phyloP scores from a whole-genome alignment of 257 asterid genomes.

The Gynochthodes officinalis region DNA sequence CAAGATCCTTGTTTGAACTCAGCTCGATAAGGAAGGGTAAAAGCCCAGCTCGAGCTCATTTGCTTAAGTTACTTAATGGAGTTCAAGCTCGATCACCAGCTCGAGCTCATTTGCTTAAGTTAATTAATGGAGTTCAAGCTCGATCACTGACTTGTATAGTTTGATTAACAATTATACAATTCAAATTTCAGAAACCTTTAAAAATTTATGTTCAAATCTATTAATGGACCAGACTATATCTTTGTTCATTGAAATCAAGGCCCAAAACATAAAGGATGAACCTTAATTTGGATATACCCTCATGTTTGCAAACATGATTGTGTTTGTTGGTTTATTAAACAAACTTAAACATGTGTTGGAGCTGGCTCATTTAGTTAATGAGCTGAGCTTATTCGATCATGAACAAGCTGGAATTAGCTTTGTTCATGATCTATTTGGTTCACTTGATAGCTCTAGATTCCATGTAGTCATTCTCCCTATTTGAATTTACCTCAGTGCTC shows the following conservation, averaged over 20 bases:
- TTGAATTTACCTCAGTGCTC: neutral
- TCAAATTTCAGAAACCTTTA: neutral
- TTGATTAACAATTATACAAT: neutral
- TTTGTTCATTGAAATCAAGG: neutral
- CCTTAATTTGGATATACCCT: no score
- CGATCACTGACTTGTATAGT: neutral
- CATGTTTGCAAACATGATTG: neutral
- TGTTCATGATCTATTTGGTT: no score
- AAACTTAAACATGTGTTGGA: neutral
- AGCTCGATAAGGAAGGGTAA: no score
- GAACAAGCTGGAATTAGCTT: neutral
- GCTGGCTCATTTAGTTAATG: neutral
- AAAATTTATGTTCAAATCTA: neutral
- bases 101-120: no score
- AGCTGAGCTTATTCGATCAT: neutral
- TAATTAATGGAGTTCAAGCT: neutral
- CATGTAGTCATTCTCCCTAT: neutral
- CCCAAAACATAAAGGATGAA: neutral
- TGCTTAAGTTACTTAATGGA: no score
- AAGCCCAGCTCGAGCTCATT: no score
- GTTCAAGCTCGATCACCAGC: neutral
- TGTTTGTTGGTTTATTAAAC: neutral
- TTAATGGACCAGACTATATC: no score
- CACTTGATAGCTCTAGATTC: neutral
- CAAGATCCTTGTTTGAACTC: neutral